Evolutionary conservation across 805 yeast species (phyloP).

Genomic region (Kodamaea lidongshanica): DNA sequence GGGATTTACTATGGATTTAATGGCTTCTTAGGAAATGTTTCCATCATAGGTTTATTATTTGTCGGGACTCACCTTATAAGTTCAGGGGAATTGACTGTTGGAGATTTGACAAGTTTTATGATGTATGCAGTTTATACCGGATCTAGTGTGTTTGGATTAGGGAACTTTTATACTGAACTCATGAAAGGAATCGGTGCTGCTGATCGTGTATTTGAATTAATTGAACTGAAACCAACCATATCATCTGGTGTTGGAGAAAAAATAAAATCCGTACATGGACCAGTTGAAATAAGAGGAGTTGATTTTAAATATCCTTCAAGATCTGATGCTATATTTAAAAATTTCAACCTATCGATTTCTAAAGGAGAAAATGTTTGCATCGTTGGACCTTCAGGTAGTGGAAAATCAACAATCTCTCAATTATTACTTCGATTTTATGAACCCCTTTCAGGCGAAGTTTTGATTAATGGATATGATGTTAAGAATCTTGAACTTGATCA

Average conservation of each 20-base stretch:
- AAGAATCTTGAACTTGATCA: slow-evolving; percentile 62
- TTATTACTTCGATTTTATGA: slow-evolving; percentile 79
- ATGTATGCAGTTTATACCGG: slow-evolving; percentile 95
- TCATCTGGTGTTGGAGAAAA: slow-evolving; percentile 57
- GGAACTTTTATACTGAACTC: slow-evolving; percentile 85
- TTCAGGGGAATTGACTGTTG: slow-evolving; percentile 69
- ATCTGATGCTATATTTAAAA: slow-evolving; percentile 51
- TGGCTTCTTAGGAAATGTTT: slow-evolving; percentile 78
- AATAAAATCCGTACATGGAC: slow-evolving; percentile 41
- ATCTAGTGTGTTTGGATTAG: slow-evolving; percentile 83
- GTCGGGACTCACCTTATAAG: slow-evolving; percentile 81
- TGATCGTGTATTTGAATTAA: slow-evolving; percentile 79
- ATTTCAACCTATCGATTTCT: slow-evolving; percentile 52
- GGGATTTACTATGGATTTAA: slow-evolving; percentile 75
- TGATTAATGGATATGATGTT: slow-evolving; percentile 60
- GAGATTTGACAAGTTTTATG: slow-evolving; percentile 87
- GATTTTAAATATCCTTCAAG: slow-evolving; percentile 81
- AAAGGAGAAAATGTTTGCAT: slow-evolving; percentile 88
- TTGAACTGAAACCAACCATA: slow-evolving; percentile 70
- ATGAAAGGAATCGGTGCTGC: slow-evolving; percentile 99
- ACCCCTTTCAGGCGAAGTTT: slow-evolving; percentile 57
- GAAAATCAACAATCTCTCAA: slow-evolving; percentile 84
- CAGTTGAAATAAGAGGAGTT: slow-evolving; percentile 58
- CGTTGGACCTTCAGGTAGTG: slow-evolving; percentile 97
- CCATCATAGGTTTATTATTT: slow-evolving; percentile 67